Base-by-base conservation (phyloP, 2,329 filamentous ascomycete genomes). In the Claviceps pazoutovae region DNA sequence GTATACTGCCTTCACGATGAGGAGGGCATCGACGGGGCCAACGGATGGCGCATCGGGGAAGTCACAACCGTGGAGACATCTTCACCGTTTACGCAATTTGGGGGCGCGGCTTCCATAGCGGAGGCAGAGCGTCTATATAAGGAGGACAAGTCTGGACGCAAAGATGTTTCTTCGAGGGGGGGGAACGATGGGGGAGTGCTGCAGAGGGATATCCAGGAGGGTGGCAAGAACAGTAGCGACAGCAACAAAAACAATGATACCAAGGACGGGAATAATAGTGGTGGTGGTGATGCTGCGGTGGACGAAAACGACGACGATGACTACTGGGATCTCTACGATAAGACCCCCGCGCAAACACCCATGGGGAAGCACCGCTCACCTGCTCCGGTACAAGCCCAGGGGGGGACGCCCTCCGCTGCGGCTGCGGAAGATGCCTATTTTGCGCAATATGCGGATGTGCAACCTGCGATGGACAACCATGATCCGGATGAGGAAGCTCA, bases 281-380 rank as follows among this genome's bases (percentile, higher is more conserved):
- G 17, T 9, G 5, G 2, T n/a, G 30, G 6, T 11, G 16, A 48
- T 37, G 47, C 23, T 30, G 56, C 30, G 53, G 43, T 55, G 37
- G 16, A 51, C 53, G 21, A 55, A 48, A 36, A 56, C 49, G 54
- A 58, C 7, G 60, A 62, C 55, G 84, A 87, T 57, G 83, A 82
- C 58, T 91, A 91, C 65, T 91, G 86, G 86, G 83, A 80, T 36
- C 78, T 80, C 55, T 90, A 91, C 64, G 85, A 88, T 63, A 77
- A 78, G 26, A 87, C 83, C 4, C 83, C 85, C 1, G 74, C 76
- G 2, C 73, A 75, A 45, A 86, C 82, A 9, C 82, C 83, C 1
- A 80, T 75, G 6, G 67, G 71, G 21, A 80, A 83, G 30, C 9
- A 34, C 60, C 73, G 71, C 23, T 84, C 82, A 4, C 82, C 83